Base-by-base conservation (phyloP, 345 rosid genomes). In the Tarenaya hassleriana region DNA sequence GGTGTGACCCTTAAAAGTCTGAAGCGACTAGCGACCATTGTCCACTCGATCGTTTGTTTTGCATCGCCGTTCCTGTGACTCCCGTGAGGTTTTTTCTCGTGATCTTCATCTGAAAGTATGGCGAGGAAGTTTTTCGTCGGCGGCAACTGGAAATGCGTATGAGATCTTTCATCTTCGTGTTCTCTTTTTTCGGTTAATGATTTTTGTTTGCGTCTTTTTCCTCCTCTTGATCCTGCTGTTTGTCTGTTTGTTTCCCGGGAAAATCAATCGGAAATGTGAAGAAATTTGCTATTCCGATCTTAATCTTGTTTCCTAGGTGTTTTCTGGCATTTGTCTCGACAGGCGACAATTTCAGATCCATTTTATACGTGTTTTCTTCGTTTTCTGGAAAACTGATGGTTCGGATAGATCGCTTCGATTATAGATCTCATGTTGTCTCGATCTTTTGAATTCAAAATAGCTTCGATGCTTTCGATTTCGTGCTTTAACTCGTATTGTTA, bases 101-200 rank as follows among this genome's bases (percentile, higher is more conserved):
- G 66, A 58, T 64, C 58, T 41, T 55, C 71, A 58, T 14, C 47
- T 41, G 46, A 5, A 24, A 24, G 29, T 39, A 90, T 86, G 97
- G 94, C 62, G 13, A 74, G 97, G 59, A 84, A 63, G 65, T 90
- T 90, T 77, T 86, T 84, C 57, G 88, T 90, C 27, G 97, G 97
- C 63, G 97, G 95, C 10, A 90, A 90, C 87, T 90, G 95, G 94
- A 90, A 90, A 82, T 90, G 97, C 73, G 97, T 90, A 58, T 67
- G 95, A 42, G 14, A 41, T 64, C 52, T 34, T 60, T 16, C 1
- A 38, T 21, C 10, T 10, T 38, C 43, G 38, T 3, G 29, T 24
- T 24, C 5, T 24, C 29, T 24, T 24, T 24, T 24, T 24, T 24
- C 29, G 29, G 2, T 2, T 5, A 5, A 24, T 24, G 29, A 2